A percentile compares a stretch with the other conserved stretches of the same genome.
phyloP scores from a whole-genome alignment of 257 asterid species.

The Solanum bulbocastanum region DNA sequence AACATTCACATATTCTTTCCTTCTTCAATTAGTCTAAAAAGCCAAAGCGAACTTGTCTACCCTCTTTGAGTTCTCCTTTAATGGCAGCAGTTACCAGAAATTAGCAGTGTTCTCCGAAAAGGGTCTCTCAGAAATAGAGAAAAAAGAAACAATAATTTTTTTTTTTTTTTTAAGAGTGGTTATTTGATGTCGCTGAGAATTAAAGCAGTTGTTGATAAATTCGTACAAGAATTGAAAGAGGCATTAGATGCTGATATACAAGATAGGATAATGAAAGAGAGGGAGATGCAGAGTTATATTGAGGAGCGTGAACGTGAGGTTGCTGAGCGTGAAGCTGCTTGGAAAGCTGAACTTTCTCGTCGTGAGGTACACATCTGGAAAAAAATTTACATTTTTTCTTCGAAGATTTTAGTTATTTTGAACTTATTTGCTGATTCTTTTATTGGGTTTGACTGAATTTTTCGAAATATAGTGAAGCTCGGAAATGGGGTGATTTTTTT shows the following conservation, averaged over 20 bases:
- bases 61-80: background rate
- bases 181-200: constrained; percentile 77
- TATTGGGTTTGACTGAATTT: background rate
- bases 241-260: constrained; percentile 95
- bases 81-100: background rate
- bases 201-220: constrained; percentile 88
- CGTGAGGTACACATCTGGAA: constrained; percentile 49
- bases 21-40: background rate
- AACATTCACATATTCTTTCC: background rate
- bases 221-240: constrained; percentile 91
- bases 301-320: constrained; percentile 98
- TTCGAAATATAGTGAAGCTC: background rate
- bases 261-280: constrained; percentile 92
- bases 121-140: background rate
- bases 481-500: background rate
- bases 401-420: background rate
- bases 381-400: background rate
- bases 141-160: background rate
- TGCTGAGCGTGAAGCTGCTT: constrained; percentile 98
- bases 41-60: background rate
- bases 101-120: background rate
- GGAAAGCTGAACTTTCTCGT: constrained; percentile 99
- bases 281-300: constrained; percentile 99
- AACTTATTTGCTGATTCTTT: background rate
- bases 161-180: background rate